A percentile compares a stretch with the other conserved stretches of the same genome.
Evolutionary conservation across 2,329 filamentous ascomycete genomes (phyloP).

Genomic region (Aspergillus proliferans): DNA sequence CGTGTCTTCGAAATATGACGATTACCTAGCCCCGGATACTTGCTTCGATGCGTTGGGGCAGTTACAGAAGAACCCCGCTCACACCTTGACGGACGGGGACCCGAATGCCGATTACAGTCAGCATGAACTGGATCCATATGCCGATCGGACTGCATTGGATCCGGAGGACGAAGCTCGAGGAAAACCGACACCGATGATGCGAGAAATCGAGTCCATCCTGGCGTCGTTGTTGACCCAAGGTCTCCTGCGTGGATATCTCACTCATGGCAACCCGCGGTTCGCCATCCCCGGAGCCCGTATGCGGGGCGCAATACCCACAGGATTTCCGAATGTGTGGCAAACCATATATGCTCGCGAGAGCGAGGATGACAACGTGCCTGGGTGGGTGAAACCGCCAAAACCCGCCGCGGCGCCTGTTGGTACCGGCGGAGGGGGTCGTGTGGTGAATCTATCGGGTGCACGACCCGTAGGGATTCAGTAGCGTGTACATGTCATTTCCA

Average conservation of each 20-base stretch:
- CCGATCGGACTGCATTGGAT: slow-evolving; percentile 25
- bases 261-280: slow-evolving; percentile 68
- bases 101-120: slow-evolving; percentile 30
- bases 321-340: slow-evolving; percentile 67
- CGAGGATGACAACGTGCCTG: slow-evolving; percentile 61
- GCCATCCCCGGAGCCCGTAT: slow-evolving; percentile 66
- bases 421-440: slow-evolving; percentile 42
- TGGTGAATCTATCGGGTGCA: slow-evolving; percentile 53
- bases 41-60: slow-evolving; percentile 30
- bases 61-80: slow-evolving; percentile 18
- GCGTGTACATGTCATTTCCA: background rate
- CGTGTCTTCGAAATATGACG: slow-evolving; percentile 24
- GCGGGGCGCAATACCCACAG: slow-evolving; percentile 36
- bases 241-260: slow-evolving; percentile 75
- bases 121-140: slow-evolving; percentile 54
- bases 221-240: slow-evolving; percentile 73
- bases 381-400: slow-evolving; percentile 57
- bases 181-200: slow-evolving; percentile 42
- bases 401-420: slow-evolving; percentile 13
- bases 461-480: slow-evolving; percentile 43
- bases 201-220: slow-evolving; percentile 69
- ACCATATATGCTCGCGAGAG: slow-evolving; percentile 58
- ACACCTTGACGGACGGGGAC: slow-evolving; percentile 22
- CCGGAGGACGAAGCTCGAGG: slow-evolving; percentile 12
- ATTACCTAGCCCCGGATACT: slow-evolving; percentile 29